Conservation (phyloP, 257 asterid genomes). For the Cinchona pubescens region DNA sequence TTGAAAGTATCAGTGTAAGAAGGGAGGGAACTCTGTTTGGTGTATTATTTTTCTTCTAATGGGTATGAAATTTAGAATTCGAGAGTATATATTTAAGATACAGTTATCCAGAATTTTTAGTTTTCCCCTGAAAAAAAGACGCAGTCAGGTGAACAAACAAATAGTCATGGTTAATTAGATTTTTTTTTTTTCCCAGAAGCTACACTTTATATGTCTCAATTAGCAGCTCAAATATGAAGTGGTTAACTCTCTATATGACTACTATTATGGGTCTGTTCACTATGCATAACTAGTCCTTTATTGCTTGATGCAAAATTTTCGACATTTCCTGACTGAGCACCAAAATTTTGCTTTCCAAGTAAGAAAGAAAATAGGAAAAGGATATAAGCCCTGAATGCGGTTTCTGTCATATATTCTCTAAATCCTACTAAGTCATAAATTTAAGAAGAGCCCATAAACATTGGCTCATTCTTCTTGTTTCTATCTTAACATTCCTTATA, state of each 20-base stretch:
- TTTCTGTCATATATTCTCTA: neutral
- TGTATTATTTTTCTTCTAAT: neutral
- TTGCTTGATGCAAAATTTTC: neutral
- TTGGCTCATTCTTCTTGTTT: neutral
- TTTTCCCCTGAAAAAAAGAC: neutral
- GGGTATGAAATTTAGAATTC: neutral
- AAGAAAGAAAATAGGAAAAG: neutral
- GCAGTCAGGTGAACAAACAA: neutral
- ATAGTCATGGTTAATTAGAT: neutral
- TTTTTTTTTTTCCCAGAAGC: neutral
- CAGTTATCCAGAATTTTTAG: neutral
- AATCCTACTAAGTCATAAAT: neutral
- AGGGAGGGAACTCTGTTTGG: neutral
- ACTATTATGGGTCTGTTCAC: neutral
- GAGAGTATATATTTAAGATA: neutral
- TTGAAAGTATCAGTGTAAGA: neutral
- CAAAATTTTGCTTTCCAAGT: neutral
- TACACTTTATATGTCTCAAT: neutral
- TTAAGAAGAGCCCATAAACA: neutral
- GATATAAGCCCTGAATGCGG: neutral
- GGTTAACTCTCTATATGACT: neutral
- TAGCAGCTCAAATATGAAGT: neutral
- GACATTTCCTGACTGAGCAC: neutral
- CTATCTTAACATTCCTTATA: neutral
- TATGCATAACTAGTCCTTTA: neutral